These are phyloP conservation scores for Acacia concinna DNA, from an alignment of 331 rosid genomes.

Conservation along the genomic window DNA sequence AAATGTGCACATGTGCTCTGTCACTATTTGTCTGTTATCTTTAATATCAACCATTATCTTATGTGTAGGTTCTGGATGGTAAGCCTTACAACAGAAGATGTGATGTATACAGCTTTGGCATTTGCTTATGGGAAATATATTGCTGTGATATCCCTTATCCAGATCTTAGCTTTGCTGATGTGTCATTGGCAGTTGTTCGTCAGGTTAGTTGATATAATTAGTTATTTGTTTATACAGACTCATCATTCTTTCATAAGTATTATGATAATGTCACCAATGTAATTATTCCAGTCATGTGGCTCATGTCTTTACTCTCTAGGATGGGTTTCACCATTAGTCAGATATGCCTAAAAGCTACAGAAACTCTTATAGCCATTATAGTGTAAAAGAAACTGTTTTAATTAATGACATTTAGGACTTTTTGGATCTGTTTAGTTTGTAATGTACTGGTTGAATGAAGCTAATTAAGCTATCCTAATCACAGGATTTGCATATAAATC, in stretches of 20 bases:
- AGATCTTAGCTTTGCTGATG: conserved; percentile 66
- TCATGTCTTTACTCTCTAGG: background rate
- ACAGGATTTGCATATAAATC: background rate
- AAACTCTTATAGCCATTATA: too few relatives aligned
- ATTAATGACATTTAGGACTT: background rate
- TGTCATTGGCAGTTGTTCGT: conserved; percentile 59
- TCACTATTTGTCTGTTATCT: background rate
- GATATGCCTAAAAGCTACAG: background rate
- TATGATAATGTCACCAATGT: background rate
- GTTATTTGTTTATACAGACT: background rate
- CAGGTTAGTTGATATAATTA: conserved; percentile 47
- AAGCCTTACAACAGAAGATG: conserved; percentile 89
- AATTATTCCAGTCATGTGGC: background rate
- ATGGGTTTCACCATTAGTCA: background rate
- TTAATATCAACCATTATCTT: conserved; percentile 10
- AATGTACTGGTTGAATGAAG: background rate
- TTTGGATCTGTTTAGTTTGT: background rate
- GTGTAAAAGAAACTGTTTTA: too few relatives aligned
- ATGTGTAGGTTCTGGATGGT: conserved; percentile 73
- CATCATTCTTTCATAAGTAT: background rate
- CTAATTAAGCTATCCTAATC: background rate
- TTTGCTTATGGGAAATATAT: conserved; percentile 92
- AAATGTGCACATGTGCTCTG: background rate
- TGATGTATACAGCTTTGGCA: conserved; percentile 95
- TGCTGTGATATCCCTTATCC: conserved; percentile 82